phyloP scores from a whole-genome alignment of 257 asterid genomes.

The Penstemon eatonii region DNA sequence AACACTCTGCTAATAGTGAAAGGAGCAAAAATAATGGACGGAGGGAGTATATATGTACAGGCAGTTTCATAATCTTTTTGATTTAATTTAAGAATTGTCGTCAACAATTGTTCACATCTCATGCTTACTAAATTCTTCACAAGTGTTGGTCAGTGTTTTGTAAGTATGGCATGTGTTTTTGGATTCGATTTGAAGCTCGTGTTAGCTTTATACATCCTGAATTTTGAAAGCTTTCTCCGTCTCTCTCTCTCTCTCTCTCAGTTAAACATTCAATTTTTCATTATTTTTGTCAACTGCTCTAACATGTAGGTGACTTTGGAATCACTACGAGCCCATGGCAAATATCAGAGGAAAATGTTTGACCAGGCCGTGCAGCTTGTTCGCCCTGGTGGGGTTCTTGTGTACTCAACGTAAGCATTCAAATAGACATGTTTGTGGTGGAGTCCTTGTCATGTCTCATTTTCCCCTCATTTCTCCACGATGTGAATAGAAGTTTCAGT shows the following conservation, averaged over 20 bases:
- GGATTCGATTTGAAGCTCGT: background rate
- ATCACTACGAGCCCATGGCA: conserved; percentile 80
- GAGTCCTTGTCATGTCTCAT: background rate
- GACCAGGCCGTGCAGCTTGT: conserved; percentile 99
- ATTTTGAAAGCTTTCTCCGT: background rate
- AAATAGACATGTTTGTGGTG: conserved; percentile 7
- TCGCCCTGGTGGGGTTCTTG: conserved; percentile 93
- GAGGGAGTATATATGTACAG: background rate
- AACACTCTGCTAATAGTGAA: no score
- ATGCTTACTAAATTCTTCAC: background rate
- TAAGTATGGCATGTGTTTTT: background rate
- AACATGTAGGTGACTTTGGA: conserved; percentile 68
- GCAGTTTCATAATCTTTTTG: background rate
- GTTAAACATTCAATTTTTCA: conserved; percentile 3
- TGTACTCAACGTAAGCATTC: conserved; percentile 86
- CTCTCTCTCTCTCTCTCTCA: background rate
- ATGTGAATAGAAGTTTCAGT: background rate
- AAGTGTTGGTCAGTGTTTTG: no score
- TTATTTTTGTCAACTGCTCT: conserved; percentile 16
- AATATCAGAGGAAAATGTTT: conserved; percentile 86
- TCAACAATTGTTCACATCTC: background rate
- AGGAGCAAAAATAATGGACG: no score
- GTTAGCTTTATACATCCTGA: conserved; percentile 15
- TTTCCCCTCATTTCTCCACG: background rate
- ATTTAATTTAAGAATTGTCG: background rate